Evolutionary conservation across 164 flowering plant genomes (phyloP).

Genomic region (Protea cynaroides): DNA sequence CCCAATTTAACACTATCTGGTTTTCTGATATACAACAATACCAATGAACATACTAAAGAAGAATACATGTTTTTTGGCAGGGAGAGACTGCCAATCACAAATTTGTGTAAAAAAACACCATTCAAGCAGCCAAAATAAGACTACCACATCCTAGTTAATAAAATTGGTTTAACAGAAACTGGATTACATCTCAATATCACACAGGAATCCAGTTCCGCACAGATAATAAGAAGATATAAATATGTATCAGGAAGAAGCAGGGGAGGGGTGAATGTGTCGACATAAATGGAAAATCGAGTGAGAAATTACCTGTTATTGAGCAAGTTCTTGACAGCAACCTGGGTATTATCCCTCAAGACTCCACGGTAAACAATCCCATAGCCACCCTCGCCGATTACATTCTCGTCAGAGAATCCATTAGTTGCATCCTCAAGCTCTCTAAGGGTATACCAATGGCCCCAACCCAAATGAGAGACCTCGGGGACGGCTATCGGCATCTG

Average conservation of each 20-base stretch:
- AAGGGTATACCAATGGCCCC: slow-evolving; percentile 78
- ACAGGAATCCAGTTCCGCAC: neutral
- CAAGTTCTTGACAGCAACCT: slow-evolving; percentile 62
- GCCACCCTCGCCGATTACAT: slow-evolving; percentile 74
- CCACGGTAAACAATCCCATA: slow-evolving; percentile 72
- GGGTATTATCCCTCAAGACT: slow-evolving; percentile 35
- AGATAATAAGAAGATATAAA: neutral
- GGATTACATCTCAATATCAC: neutral
- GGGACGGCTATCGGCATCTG: slow-evolving; percentile 31
- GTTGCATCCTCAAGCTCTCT: slow-evolving; percentile 66
- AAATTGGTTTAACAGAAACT: neutral
- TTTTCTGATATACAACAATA: neutral
- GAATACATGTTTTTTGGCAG: no score
- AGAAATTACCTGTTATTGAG: slow-evolving; percentile 53
- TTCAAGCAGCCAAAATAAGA: neutral
- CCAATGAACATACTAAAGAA: no score
- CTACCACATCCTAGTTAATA: neutral
- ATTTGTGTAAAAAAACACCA: neutral
- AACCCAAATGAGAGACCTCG: slow-evolving; percentile 71
- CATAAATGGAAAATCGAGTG: neutral
- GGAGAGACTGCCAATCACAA: neutral
- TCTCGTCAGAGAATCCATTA: slow-evolving; percentile 52
- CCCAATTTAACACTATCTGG: neutral
- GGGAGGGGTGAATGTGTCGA: no score
- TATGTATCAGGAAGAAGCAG: neutral